Base-by-base conservation (phyloP, 176 grass and related monocot species). In the Aegilops bicornis region DNA sequence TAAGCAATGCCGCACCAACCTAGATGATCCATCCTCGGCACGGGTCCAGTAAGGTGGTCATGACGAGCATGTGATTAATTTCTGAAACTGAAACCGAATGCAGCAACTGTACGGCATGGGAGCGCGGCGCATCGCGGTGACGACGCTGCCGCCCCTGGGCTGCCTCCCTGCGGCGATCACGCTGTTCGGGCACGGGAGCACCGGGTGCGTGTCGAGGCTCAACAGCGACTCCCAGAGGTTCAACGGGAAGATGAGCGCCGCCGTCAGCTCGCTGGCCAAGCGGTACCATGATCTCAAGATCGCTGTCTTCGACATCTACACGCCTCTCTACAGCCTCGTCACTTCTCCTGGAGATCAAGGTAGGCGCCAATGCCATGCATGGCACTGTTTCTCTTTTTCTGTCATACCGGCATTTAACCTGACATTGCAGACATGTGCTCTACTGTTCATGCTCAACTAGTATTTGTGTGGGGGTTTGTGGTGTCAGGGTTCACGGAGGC, bases 291-390 rank as follows among this genome's bases (percentile, higher is more conserved):
- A 94, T 12, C 97, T 99, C 23, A 96, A 94, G 87, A 99, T 96
- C 19, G 92, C 80, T 0, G 84, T 99, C 25, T 94, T 99, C 22
- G 97, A 99, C 82, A 96, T 99, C 90, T 99, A 99, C 87, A 76
- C 91, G 52, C 97, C 97, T 3, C 82, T 99, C 0, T 40, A 84
- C 68, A 89, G 89, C 71, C 88, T 99, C 17, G 90, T 39, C 24
- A 84, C 82, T 16, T 50, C 62, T 5, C 97, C 97, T 14, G 17
- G 17, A 4, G 61, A 86, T 23, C 91, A 91, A 85, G 97, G 95
- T 97, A 81, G 10, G 42, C 1, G 35, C 35, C 35, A 36, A 36
- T 45, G 43, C 43, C 69, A 20, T 69, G 67, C 0, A 35, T 36
- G 67, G 11, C 67, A 9, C 60, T 62, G 16, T 0, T 0, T 17